Base-by-base conservation (phyloP, 768 basidiomycete species). In the Sistotremastrum niveocremeum region DNA sequence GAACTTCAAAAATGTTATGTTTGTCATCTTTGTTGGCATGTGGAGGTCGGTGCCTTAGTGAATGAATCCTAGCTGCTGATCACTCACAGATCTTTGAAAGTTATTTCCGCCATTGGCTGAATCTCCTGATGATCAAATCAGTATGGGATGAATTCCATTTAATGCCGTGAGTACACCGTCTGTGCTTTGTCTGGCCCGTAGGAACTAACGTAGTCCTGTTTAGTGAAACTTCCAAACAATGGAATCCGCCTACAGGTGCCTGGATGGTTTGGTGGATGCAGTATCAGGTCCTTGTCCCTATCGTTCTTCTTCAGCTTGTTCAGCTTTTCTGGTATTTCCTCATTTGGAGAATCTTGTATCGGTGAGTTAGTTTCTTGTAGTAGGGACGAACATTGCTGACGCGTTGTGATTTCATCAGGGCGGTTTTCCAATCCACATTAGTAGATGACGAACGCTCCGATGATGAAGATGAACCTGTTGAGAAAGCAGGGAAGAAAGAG, bases 251-350 rank as follows among this genome's bases (percentile, higher is more conserved):
- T 12, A 68, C 73, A 11, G 90, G 88, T 3, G 72, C 69, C 6
- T 91, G 81, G 69, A 63, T 94, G 51, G 68, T 62, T 1, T 57
- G 62, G 57, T 97, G 89, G 86, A 80, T 93, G 75, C 75, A 70
- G 55, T 80, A 76, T 54, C 87, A 90, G 52, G 75, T 94, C 44
- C 86, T 93, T 54, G 49, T 63, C 0, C 83, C 90, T 0, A 64
- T 98, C 46, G 50, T 77, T 5, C 64, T 88, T 0, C 69, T 99
- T 10, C 88, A 91, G 59, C 53, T 76, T 37, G 69, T 99, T 54
- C 97, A 97, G 58, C 49, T 94, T 29, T 95, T 95, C 70, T 97
- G 93, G 93, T 94, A 86, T 61, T 78, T 70, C 63, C 68, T 90
- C 30, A 90, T 97, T 60, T 62, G 74, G 59, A 78, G 88, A 45